Base-by-base conservation (phyloP, 495 filamentous ascomycete genomes). In the Eremomyces bilateralis region DNA sequence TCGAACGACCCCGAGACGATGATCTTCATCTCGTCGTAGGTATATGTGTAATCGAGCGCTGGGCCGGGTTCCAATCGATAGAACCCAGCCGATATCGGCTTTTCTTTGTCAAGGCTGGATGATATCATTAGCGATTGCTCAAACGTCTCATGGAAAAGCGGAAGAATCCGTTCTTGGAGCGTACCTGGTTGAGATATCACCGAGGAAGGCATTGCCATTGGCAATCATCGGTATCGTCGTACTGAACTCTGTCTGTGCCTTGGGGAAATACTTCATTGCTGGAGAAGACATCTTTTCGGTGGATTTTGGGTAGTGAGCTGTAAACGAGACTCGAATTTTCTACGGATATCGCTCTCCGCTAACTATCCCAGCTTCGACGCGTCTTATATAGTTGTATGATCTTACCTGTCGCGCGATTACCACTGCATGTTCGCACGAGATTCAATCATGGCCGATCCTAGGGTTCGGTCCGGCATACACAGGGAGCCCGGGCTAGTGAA, bases 11-110 rank as follows among this genome's bases (percentile, higher is more conserved):
- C 78, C 43, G 83, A 76, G 4, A 84, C 54, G 41, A 82, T 76
- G 41, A 82, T 77, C 58, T 80, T 80, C 67, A 68, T 78, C 56
- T 80, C 77, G 42, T 80, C 65, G 50, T 81, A 83, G 29, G 64
- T 72, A 48, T 82, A 80, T 21, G 59, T 67, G 52, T 81, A 81
- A 17, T 76, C 65, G 34, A 82, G 64, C 1, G 73, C 71, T 1
- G 73, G 73, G 39, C 76, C 74, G 39, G 75, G 75, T 45, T 79
- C 72, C 18, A 80, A 58, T 15, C 75, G 67, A 57, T 80, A 82
- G 49, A 83, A 71, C 21, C 76, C 77, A 25, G 61, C 52, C 0
- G 67, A 68, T 50, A 81, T 71, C 35, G 74, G 74, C 39, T 67
- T 65, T 29, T 63, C 61, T 18, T 71, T 54, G 47, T 72, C 61